Evolutionary conservation across 2,329 filamentous ascomycete genomes (phyloP).

Genomic region (Claviceps sp.): DNA sequence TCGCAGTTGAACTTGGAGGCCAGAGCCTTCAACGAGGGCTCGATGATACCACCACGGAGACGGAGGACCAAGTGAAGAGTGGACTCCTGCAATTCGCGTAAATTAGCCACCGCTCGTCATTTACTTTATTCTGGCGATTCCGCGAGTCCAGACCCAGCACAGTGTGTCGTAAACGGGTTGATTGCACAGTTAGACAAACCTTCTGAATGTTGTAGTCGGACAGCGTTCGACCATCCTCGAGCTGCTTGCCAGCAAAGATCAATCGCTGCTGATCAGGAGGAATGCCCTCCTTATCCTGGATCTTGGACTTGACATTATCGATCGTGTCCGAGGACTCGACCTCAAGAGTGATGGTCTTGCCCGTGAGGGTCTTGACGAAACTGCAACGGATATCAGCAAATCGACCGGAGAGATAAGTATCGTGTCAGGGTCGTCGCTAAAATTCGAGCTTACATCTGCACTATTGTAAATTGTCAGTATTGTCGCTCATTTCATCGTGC

Average conservation of each 20-base stretch:
- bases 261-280: constrained; percentile 95
- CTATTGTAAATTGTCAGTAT: constrained; percentile 43
- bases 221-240: constrained; percentile 93
- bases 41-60: constrained; percentile 98
- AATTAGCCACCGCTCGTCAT: neutral
- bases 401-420: constrained; percentile 1
- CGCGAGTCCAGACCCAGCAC: neutral
- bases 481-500: neutral
- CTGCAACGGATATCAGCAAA: constrained; percentile 34
- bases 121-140: neutral
- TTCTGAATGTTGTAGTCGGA: constrained; percentile 99
- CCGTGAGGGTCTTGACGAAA: constrained; percentile 99
- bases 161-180: too few species aligned
- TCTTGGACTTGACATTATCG: constrained; percentile 99
- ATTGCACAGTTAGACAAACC: constrained; percentile 38
- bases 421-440: constrained; percentile 6
- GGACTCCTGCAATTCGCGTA: constrained; percentile 54
- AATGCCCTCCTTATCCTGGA: constrained; percentile 99
- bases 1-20: constrained; percentile 99
- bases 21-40: constrained; percentile 96
- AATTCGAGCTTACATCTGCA: constrained; percentile 69
- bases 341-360: constrained; percentile 99
- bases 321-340: constrained; percentile 98
- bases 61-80: constrained; percentile 97
- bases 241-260: constrained; percentile 98